Percentiles rank a stretch among this genome's conserved stretches.
phyloP scores from a whole-genome alignment of 2,329 filamentous ascomycete species.

The Achaetomium macrosporum region DNA sequence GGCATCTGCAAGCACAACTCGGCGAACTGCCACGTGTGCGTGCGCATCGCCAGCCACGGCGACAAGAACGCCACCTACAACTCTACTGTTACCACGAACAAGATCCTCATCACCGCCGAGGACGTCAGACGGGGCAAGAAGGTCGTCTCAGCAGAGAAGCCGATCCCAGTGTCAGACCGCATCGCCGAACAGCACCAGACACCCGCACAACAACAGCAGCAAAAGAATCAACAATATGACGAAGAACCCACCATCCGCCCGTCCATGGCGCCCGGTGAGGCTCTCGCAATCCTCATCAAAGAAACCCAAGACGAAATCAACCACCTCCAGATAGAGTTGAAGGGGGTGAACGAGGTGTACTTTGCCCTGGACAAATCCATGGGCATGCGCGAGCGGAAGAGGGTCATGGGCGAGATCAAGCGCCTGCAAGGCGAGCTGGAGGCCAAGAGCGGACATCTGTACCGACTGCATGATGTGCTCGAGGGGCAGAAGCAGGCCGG shows the following conservation, averaged over 20 bases:
- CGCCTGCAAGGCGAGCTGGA: conserved; percentile 59
- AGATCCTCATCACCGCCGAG: conserved; percentile 31
- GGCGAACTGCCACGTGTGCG: conserved; percentile 53
- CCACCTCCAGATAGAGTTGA: conserved; percentile 64
- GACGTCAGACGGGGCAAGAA: conserved; percentile 44
- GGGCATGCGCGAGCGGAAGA: conserved; percentile 58
- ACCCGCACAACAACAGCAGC: not conserved
- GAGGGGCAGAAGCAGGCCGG: conserved; percentile 68
- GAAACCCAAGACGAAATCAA: conserved; percentile 71
- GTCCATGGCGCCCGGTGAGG: conserved; percentile 62
- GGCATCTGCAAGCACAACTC: conserved; percentile 49
- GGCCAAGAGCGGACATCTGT: conserved; percentile 72
- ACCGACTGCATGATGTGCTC: conserved; percentile 75
- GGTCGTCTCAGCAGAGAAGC: conserved; percentile 56
- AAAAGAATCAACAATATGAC: not conserved
- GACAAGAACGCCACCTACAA: conserved; percentile 8
- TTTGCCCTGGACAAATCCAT: conserved; percentile 61
- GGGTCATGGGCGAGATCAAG: conserved; percentile 56
- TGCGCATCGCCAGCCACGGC: conserved; percentile 39
- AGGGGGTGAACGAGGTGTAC: conserved; percentile 51
- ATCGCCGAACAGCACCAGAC: conserved; percentile 39
- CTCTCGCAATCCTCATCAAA: conserved; percentile 79
- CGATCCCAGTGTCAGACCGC: conserved; percentile 60
- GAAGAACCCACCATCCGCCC: conserved; percentile 58
- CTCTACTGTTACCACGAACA: not conserved